phyloP scores from a whole-genome alignment of 495 filamentous ascomycete species.

The Recurvomyces mirabilis region DNA sequence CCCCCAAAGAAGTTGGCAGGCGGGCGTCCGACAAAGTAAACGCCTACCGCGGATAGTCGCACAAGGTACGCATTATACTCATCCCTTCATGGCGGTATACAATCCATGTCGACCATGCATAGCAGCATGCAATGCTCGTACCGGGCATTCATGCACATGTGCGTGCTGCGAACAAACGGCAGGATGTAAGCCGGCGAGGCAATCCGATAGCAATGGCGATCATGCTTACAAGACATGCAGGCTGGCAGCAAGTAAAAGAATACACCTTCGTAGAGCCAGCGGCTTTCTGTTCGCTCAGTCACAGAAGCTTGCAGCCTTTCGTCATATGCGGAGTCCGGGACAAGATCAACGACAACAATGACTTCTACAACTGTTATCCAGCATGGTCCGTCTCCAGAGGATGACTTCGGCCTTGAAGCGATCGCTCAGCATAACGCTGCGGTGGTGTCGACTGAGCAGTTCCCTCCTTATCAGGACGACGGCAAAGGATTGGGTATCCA shows the following conservation, averaged over 20 bases:
- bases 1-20: conserved; percentile 4
- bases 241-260: conserved; percentile 2
- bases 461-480: conserved; percentile 11
- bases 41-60: conserved; percentile 17
- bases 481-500: conserved; percentile 16
- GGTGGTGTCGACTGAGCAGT: conserved; percentile 9
- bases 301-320: too few relatives aligned
- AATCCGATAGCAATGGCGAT: conserved; percentile 2
- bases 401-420: conserved; percentile 15
- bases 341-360: neutral
- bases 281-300: neutral
- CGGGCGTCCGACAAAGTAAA: neutral
- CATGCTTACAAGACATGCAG: conserved; percentile 23
- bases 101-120: neutral
- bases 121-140: too few relatives aligned
- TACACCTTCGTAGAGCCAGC: neutral
- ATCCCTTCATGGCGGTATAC: neutral
- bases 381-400: too few relatives aligned
- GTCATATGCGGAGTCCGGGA: too few relatives aligned
- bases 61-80: conserved; percentile 14
- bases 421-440: conserved; percentile 17
- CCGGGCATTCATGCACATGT: conserved; percentile 15
- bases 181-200: conserved; percentile 3
- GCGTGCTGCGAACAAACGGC: conserved; percentile 10
- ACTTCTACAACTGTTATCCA: conserved; percentile 5